A percentile compares a stretch with the other conserved stretches of the same genome.
phyloP scores from a whole-genome alignment of 805 yeast species.

The Metschnikowia continentalis region DNA sequence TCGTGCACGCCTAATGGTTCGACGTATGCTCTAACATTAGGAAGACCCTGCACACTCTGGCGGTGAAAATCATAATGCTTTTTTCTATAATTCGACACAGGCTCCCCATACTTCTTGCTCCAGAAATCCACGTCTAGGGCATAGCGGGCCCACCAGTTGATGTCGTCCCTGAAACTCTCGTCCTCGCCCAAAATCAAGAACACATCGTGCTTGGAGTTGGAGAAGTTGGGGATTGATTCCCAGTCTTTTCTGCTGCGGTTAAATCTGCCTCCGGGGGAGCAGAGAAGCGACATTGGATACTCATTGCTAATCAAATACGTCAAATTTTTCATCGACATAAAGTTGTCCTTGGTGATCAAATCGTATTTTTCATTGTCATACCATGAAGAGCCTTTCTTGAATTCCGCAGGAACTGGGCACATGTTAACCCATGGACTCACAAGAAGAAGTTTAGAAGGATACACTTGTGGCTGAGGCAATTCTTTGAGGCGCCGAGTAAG shows the following conservation, averaged over 20 bases:
- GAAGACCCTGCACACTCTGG: slow-evolving; percentile 14
- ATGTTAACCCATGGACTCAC: slow-evolving; percentile 40
- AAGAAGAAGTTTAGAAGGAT: slow-evolving; percentile 26
- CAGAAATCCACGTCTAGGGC: slow-evolving; percentile 20
- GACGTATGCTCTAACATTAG: slow-evolving; percentile 17
- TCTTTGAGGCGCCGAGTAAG: slow-evolving; percentile 26
- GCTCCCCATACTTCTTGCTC: slow-evolving; percentile 22
- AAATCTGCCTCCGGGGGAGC: slow-evolving; percentile 24
- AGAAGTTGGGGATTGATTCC: slow-evolving; percentile 29
- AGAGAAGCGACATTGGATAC: slow-evolving; percentile 15
- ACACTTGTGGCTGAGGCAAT: slow-evolving; percentile 11
- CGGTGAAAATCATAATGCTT: slow-evolving; percentile 22
- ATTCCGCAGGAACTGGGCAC: slow-evolving; percentile 19
- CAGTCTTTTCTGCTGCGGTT: slow-evolving; percentile 28
- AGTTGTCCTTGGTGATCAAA: slow-evolving; percentile 12
- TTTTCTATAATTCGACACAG: slow-evolving; percentile 17
- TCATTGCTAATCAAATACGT: slow-evolving; percentile 9
- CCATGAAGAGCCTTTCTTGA: slow-evolving; percentile 31
- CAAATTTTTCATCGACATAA: slow-evolving; percentile 8
- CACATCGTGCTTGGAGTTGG: slow-evolving; percentile 22
- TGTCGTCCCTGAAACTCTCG: slow-evolving; percentile 39
- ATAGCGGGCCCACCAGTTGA: slow-evolving; percentile 31
- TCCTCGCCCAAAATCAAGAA: slow-evolving; percentile 39
- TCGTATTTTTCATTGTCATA: slow-evolving; percentile 24
- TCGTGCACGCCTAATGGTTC: slow-evolving; percentile 21